These are phyloP conservation scores for Solanum okadae DNA, from an alignment of 257 asterid species.

Conservation along the genomic window DNA sequence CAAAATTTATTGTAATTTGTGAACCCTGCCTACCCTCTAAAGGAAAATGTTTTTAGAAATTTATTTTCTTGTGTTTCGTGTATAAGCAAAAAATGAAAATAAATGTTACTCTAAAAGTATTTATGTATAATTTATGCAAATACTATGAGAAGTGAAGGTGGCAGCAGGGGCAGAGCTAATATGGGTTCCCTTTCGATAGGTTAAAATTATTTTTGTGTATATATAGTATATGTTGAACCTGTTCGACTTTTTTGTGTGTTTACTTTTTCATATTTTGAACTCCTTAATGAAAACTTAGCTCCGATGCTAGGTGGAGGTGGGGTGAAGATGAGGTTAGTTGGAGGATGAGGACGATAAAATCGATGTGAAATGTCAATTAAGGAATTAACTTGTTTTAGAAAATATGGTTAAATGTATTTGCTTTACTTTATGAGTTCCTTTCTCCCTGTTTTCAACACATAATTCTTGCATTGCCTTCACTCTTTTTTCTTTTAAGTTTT, in stretches of 20 bases:
- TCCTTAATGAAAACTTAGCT: neutral
- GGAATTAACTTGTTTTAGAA: neutral
- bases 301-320: neutral
- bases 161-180: neutral
- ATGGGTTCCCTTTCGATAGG: neutral
- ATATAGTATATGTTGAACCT: neutral
- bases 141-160: neutral
- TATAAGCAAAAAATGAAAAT: neutral
- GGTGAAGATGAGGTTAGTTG: neutral
- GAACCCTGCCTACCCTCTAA: neutral
- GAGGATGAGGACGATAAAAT: neutral
- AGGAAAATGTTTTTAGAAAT: neutral
- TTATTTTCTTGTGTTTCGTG: neutral
- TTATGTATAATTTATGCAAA: neutral
- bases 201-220: neutral
- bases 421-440: neutral
- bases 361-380: neutral
- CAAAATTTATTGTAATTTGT: neutral
- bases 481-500: neutral
- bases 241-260: too few species aligned
- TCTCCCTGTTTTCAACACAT: neutral
- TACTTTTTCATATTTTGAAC: too few species aligned
- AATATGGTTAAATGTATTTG: neutral
- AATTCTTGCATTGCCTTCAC: neutral
- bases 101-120: neutral